Evolutionary conservation across 108 stramenopile species (phyloP).

Genomic region (Skeletonema potamos): DNA sequence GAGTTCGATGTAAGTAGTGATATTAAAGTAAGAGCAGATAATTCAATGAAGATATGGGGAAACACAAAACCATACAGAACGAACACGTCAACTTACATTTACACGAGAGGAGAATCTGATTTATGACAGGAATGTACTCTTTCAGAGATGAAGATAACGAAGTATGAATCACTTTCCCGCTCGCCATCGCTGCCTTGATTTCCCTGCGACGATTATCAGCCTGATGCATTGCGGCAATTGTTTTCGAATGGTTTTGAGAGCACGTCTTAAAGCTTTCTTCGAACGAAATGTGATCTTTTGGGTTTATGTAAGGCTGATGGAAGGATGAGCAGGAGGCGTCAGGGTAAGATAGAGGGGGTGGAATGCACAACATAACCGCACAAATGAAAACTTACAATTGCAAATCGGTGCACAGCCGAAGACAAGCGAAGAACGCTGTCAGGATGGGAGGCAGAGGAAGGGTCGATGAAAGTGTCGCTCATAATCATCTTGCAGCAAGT

Average conservation of each 20-base stretch:
- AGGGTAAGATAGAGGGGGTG: background rate
- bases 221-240: conserved; percentile 18
- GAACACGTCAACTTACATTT: conserved; percentile 84
- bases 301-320: conserved; percentile 30
- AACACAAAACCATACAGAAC: background rate
- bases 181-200: conserved; percentile 35
- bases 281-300: conserved; percentile 59
- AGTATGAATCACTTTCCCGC: conserved; percentile 27
- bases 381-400: conserved; percentile 12
- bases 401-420: conserved; percentile 81
- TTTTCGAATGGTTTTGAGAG: conserved; percentile 28
- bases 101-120: conserved; percentile 82
- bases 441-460: conserved; percentile 60
- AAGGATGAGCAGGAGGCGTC: background rate
- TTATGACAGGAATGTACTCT: conserved; percentile 62
- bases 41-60: background rate
- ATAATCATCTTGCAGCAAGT: background rate
- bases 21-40: background rate
- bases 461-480: conserved; percentile 6
- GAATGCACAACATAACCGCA: background rate
- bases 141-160: conserved; percentile 22
- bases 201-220: conserved; percentile 34
- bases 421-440: conserved; percentile 79
- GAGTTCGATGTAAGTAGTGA: background rate
- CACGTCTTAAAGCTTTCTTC: conserved; percentile 63